Evolutionary conservation across 2,329 filamentous ascomycete species (phyloP).

Genomic region (Celoporthe dispersa): DNA sequence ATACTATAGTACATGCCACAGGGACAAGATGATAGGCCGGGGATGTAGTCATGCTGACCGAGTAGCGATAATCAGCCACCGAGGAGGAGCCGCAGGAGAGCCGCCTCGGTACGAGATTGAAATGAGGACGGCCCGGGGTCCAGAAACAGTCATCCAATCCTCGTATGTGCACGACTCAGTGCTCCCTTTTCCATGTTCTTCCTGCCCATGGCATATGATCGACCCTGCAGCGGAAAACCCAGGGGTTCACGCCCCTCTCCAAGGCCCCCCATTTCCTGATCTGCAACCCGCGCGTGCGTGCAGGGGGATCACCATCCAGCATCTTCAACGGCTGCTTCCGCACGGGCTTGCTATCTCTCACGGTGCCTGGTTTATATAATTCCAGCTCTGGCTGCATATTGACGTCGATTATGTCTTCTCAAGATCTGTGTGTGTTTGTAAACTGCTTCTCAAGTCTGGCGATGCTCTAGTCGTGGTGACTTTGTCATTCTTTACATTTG

Average conservation of each 20-base stretch:
- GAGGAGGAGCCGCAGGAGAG: not conserved
- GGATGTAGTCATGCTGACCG: not conserved
- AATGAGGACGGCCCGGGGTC: not conserved
- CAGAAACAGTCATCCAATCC: not conserved
- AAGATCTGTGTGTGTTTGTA: not conserved
- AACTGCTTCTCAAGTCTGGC: not conserved
- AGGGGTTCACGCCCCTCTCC: not conserved
- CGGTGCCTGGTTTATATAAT: not conserved
- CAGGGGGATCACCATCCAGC: not conserved
- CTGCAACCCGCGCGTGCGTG: not conserved
- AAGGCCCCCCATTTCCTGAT: not conserved
- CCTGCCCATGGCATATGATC: not conserved
- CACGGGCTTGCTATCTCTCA: not conserved
- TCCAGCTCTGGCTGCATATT: not conserved
- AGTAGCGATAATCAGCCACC: not conserved
- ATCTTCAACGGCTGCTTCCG: not conserved
- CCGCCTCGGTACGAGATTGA: not conserved
- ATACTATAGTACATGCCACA: not conserved
- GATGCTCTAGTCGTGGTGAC: not conserved
- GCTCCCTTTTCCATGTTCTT: not conserved
- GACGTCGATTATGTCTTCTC: not conserved
- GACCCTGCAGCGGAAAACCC: not conserved
- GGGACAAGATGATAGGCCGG: not conserved
- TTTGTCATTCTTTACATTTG: constrained; percentile 13
- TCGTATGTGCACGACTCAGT: constrained; percentile 2